Evolutionary conservation across 768 basidiomycete species (phyloP).

Genomic region (Amanita phalloides): DNA sequence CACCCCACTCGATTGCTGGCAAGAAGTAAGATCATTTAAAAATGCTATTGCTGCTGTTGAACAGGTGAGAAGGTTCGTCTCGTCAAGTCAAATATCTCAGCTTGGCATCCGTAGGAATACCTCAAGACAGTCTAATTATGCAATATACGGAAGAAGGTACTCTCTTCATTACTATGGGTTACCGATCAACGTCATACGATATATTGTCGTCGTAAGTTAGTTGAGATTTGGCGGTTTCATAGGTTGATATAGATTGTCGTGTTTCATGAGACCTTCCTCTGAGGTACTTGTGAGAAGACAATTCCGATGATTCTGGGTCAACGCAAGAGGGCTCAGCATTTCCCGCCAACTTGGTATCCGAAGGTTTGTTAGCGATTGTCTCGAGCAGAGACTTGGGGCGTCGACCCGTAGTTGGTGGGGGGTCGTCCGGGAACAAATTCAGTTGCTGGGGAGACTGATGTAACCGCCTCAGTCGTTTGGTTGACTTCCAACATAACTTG

Average conservation of each 20-base stretch:
- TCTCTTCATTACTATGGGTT: not conserved
- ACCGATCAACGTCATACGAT: not conserved
- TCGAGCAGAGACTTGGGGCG: not conserved
- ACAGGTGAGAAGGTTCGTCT: constrained; percentile 32
- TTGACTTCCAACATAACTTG: constrained; percentile 6
- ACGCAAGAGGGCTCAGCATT: not conserved
- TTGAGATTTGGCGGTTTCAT: not conserved
- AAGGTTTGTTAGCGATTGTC: not conserved
- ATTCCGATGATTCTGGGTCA: not conserved
- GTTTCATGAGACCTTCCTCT: not conserved
- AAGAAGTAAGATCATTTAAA: constrained; percentile 62
- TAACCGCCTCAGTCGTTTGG: not conserved
- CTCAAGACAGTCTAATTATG: constrained; percentile 41
- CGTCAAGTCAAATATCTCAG: not conserved
- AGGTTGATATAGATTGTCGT: constrained; percentile 5
- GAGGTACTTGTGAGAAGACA: not conserved
- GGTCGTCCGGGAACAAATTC: not conserved
- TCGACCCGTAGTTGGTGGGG: not conserved
- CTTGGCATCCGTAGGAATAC: constrained; percentile 34
- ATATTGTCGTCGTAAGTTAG: not conserved
- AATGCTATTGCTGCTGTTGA: constrained; percentile 56
- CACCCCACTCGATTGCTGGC: constrained; percentile 65
- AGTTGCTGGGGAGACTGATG: not conserved
- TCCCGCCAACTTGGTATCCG: not conserved
- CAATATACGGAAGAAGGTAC: not conserved